Percentiles rank a stretch among this genome's conserved stretches.
These are phyloP conservation scores for Dendrobium huoshanense DNA, from an alignment of 106 monocot species.

Conservation along the genomic window DNA sequence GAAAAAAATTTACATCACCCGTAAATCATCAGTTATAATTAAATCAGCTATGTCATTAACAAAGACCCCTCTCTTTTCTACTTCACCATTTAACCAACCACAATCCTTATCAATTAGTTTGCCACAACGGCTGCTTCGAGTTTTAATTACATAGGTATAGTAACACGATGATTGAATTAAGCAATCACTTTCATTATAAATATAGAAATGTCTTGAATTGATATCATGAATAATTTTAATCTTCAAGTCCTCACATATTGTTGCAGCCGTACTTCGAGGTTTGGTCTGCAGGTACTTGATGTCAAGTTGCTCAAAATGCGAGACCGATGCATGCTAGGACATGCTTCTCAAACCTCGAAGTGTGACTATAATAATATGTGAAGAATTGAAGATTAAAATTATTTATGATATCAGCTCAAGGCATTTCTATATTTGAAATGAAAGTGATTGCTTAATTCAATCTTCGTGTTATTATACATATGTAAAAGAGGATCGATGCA, in stretches of 20 bases:
- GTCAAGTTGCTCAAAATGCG: constrained; percentile 17
- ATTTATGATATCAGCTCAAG: too few species aligned
- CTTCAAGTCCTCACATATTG: constrained; percentile 10
- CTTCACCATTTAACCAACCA: neutral
- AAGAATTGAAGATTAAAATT: constrained; percentile 4
- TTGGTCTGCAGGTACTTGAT: constrained; percentile 12
- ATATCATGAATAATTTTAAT: constrained; percentile 7
- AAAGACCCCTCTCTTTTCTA: constrained; percentile 17
- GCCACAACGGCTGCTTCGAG: neutral
- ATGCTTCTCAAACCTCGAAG: constrained; percentile 19
- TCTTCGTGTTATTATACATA: neutral
- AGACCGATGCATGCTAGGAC: constrained; percentile 11
- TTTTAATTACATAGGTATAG: neutral
- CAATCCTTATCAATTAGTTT: neutral
- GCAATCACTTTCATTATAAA: neutral
- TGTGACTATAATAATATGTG: neutral
- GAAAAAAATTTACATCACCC: constrained; percentile 5
- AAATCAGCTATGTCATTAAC: neutral
- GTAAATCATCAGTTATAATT: constrained; percentile 26
- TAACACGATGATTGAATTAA: neutral
- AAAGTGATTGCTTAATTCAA: neutral
- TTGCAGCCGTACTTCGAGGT: constrained; percentile 9
- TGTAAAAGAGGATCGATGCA: neutral
- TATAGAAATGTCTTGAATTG: constrained; percentile 5
- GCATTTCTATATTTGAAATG: constrained; percentile 12